Conservation (phyloP, 176 grass and related monocot genomes). For the Rhipidocladum racemiflorum region DNA sequence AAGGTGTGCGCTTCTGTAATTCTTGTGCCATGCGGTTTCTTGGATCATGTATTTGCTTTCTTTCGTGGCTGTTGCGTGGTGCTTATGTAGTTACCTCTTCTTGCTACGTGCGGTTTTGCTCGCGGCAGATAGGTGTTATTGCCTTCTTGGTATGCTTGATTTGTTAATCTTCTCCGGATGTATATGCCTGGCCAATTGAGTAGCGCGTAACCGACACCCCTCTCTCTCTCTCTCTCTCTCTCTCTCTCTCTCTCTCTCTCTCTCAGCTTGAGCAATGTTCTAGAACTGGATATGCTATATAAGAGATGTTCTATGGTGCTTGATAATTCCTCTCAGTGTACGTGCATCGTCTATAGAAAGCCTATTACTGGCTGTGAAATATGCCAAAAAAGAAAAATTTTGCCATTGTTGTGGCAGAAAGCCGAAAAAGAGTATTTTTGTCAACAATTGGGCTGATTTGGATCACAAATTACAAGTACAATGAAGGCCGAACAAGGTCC, state of each 20-base stretch:
- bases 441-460: background rate
- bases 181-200: slow-evolving; percentile 12
- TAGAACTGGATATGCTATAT: background rate
- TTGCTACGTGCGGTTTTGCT: background rate
- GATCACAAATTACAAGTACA: background rate
- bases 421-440: background rate
- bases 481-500: slow-evolving; percentile 8
- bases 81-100: background rate
- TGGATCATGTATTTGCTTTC: slow-evolving; percentile 11
- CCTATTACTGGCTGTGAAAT: background rate
- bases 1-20: background rate
- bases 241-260: too few species aligned
- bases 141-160: slow-evolving; percentile 1
- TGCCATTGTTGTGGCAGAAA: background rate
- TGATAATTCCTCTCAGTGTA: background rate
- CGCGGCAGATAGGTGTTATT: background rate
- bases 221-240: too few species aligned
- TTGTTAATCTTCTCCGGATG: background rate
- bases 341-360: background rate
- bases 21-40: slow-evolving; percentile 16
- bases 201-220: background rate
- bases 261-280: background rate
- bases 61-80: background rate
- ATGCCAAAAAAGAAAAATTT: background rate
- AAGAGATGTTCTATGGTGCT: background rate